Evolutionary conservation across 1,139 yeast genomes (phyloP), one percentile per base, ranked within the genome.

Genomic region (Saccharomycopsis phalli): DNA sequence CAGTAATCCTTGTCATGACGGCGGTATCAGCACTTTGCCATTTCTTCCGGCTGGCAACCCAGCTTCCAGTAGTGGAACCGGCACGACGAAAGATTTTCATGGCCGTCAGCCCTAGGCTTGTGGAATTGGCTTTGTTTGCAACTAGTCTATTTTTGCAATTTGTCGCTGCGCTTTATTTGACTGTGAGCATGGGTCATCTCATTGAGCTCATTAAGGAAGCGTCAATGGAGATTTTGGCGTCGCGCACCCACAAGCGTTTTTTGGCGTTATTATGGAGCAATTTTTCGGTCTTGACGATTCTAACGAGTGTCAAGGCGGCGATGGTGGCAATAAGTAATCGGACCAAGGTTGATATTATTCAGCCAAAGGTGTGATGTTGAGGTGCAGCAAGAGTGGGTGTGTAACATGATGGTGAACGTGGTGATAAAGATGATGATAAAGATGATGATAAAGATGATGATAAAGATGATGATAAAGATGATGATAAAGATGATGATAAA

Each of bases 271-370:
- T 42, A 5, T 42, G 46, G 46, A 29, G 32, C 4, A 36, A 36
- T 17, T 32, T 42, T 13, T 13, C 26, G 13, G 16, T 42, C 13
- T 27, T 36, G 16, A 13, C 31, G 11, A 4, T 30, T 5, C 8
- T 40, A 18, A 30, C 40, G 11, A 19, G 25, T 16, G 31, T 8
- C 31, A 40, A 31, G 19, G 34, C 14, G 20, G 18, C 13, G 13
- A 10, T 6, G 19, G 14, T 11, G 11, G 26, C 11, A 23, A 25
- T 13, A 25, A 19, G 11, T 23, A 26, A 20, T 17, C 29, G 29
- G 5, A 6, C 16, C 6, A 28, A 32, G n/a, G 37, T 42, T 4
- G 46, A 42, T 25, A 40, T 42, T 14, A 36, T 42, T 22, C 46
- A 39, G 16, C 46, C 46, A 18, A 42, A 42, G 26, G 23, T 42